Percentiles rank a stretch among this genome's conserved stretches.
Conservation (phyloP, 148 eudicot genomes). For the Drosera capensis region DNA sequence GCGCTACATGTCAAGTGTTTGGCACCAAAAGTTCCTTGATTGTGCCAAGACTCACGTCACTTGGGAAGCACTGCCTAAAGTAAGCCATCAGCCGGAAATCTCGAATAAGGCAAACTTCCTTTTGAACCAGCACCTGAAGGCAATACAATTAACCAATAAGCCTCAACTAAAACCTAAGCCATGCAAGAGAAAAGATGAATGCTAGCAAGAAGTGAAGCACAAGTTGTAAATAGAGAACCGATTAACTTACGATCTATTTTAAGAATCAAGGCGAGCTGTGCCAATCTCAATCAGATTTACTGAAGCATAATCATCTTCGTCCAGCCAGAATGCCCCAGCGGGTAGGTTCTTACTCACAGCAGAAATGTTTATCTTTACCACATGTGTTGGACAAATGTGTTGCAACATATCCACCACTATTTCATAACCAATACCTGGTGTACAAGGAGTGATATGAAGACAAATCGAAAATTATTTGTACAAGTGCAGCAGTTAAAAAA, state of each 20-base stretch:
- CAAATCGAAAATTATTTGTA: too few species aligned
- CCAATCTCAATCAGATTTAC: constrained; percentile 47
- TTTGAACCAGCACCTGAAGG: constrained; percentile 39
- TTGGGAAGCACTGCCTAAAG: constrained; percentile 75
- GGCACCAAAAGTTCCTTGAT: constrained; percentile 78
- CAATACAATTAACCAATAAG: neutral
- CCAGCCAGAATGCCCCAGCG: constrained; percentile 68
- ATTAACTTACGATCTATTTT: constrained; percentile 57
- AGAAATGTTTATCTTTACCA: constrained; percentile 66
- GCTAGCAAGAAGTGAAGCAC: too few species aligned
- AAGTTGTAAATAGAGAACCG: too few species aligned
- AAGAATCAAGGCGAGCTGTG: constrained; percentile 55
- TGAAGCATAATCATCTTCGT: constrained; percentile 18
- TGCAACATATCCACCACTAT: constrained; percentile 62
- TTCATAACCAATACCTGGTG: constrained; percentile 69
- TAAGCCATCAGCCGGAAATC: constrained; percentile 65
- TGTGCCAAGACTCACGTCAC: constrained; percentile 36
- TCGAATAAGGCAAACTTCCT: constrained; percentile 62
- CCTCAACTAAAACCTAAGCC: neutral
- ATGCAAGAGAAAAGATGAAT: neutral
- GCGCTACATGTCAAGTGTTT: too few species aligned
- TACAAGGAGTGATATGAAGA: constrained; percentile 1
- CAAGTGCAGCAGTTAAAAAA: too few species aligned
- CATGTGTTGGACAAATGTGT: constrained; percentile 58
- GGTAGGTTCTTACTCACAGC: constrained; percentile 61